Evolutionary conservation across 1,284 basidiomycete genomes (phyloP).

Genomic region (Puccinia novopanici): DNA sequence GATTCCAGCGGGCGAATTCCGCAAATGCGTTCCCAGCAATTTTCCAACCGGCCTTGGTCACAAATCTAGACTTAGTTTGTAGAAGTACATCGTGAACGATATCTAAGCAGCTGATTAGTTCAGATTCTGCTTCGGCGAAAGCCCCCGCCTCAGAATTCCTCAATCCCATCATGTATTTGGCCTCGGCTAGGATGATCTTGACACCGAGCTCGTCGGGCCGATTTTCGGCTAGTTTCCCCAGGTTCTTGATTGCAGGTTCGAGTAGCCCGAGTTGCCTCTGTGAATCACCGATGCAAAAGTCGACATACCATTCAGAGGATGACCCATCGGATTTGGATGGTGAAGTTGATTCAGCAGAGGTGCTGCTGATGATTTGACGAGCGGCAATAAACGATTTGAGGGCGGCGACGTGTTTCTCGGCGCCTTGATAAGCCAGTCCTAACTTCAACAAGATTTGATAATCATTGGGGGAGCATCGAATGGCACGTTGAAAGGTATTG

Average conservation of each 20-base stretch:
- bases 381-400: conserved; percentile 81
- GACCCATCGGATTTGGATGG: conserved; percentile 77
- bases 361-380: conserved; percentile 67
- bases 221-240: conserved; percentile 66
- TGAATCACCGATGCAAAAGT: conserved; percentile 82
- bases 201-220: conserved; percentile 70
- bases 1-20: conserved; percentile 53
- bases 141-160: conserved; percentile 72
- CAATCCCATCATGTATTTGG: conserved; percentile 72
- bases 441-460: conserved; percentile 81
- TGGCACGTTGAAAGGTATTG: conserved; percentile 80
- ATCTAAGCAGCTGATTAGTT: conserved; percentile 68
- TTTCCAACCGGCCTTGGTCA: conserved; percentile 77
- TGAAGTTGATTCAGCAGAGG: conserved; percentile 62
- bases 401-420: conserved; percentile 84
- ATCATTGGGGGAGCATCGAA: conserved; percentile 78
- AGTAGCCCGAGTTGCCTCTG: conserved; percentile 77
- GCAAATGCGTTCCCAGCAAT: conserved; percentile 76
- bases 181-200: conserved; percentile 72
- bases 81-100: conserved; percentile 67
- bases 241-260: conserved; percentile 71
- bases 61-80: conserved; percentile 52
- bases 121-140: conserved; percentile 71
- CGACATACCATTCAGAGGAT: conserved; percentile 79
- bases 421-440: conserved; percentile 85